These are phyloP conservation scores for Paramecium pentaurelia DNA, from an alignment of 73 alveolate genomes.

Conservation along the genomic window DNA sequence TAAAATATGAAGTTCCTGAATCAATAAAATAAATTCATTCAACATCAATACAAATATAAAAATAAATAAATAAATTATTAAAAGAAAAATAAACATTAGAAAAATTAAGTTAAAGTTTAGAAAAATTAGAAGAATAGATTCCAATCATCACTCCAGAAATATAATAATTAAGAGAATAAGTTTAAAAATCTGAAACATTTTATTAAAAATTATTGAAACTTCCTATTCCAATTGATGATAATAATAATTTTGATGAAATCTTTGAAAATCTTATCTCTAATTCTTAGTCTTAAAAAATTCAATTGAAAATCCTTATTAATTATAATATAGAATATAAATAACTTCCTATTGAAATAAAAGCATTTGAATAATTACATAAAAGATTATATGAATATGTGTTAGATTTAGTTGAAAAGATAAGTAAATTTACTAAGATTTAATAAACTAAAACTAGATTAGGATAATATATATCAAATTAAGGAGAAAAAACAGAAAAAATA, in stretches of 20 bases:
- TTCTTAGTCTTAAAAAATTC: neutral
- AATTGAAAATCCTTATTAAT: neutral
- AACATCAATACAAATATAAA: neutral
- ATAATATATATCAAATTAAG: neutral
- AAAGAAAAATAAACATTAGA: neutral
- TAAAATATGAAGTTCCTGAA: conserved; percentile 35
- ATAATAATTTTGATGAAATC: neutral
- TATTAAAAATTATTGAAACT: neutral
- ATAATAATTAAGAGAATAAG: neutral
- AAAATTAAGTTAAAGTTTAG: neutral
- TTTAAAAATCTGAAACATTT: neutral
- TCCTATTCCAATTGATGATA: neutral
- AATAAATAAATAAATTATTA: neutral
- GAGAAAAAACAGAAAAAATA: conserved; percentile 2
- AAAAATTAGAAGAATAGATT: neutral
- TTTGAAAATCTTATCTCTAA: neutral
- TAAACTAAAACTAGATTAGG: conserved; percentile 7
- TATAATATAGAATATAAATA: neutral
- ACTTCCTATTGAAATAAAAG: neutral
- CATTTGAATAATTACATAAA: neutral
- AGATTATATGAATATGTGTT: neutral
- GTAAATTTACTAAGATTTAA: neutral
- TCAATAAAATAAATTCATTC: neutral
- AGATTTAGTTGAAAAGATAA: neutral
- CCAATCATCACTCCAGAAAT: conserved; percentile 2